phyloP scores from a whole-genome alignment of 768 basidiomycete species.

The Suillus spraguei region DNA sequence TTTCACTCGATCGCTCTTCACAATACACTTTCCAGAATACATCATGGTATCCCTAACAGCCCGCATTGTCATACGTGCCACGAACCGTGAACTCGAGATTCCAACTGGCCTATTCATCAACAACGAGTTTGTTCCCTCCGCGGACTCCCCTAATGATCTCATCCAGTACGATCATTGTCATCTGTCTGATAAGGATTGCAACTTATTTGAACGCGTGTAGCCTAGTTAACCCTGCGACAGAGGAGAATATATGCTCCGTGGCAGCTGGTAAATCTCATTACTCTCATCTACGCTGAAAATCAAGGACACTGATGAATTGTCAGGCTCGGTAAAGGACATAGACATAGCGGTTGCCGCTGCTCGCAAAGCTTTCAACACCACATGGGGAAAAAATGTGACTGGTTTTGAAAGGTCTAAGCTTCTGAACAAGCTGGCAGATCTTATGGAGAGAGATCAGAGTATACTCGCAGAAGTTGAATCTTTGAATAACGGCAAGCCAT shows the following conservation, averaged over 20 bases:
- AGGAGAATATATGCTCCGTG: constrained; percentile 70
- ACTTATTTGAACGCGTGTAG: constrained; percentile 38
- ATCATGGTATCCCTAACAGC: constrained; percentile 48
- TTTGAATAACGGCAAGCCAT: constrained; percentile 92
- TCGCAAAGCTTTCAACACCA: constrained; percentile 77
- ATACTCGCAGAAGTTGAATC: constrained; percentile 83
- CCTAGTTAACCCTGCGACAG: constrained; percentile 82
- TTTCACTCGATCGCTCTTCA: constrained; percentile 2
- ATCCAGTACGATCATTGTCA: constrained; percentile 52
- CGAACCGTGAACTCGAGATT: constrained; percentile 56
- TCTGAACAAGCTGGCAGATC: constrained; percentile 84
- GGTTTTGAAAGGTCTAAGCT: constrained; percentile 80
- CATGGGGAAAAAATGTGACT: constrained; percentile 90
- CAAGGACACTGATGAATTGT: constrained; percentile 2
- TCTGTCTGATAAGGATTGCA: constrained; percentile 23
- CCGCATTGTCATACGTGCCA: constrained; percentile 42
- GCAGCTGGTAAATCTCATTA: constrained; percentile 49
- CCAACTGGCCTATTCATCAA: constrained; percentile 91
- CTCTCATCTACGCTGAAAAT: background rate
- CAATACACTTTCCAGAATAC: constrained; percentile 11
- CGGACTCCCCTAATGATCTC: constrained; percentile 57
- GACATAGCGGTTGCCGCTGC: constrained; percentile 85
- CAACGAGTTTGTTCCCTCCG: constrained; percentile 83
- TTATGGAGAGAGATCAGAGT: constrained; percentile 85
- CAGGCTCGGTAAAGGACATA: constrained; percentile 75